Base-by-base conservation (phyloP, 306 rosid species). In the Mimosa bimucronata region DNA sequence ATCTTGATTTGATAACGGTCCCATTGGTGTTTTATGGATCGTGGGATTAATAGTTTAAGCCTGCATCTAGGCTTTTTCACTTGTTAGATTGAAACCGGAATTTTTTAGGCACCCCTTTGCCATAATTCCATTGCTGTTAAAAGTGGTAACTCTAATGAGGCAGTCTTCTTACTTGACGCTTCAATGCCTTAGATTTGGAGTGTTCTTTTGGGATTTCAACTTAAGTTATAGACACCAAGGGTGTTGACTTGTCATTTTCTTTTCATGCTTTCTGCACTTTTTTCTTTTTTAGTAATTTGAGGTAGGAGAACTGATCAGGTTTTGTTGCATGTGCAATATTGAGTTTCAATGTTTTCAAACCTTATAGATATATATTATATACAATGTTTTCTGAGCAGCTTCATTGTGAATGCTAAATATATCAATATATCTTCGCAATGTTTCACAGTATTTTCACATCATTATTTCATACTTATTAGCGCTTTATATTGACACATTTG, bases 201-300 rank as follows among this genome's bases (percentile, higher is more conserved):
- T 9, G 44, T 84, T 73, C 45, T 28, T n/a, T 25, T 70, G 69
- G 52, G 52, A 58, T 58, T 75, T 75, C 53, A 81, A 61, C 37
- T 62, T 68, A 7, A 9, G 77, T 66, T 28, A 10, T 25, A 48
- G 66, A 30, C 26, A 2, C 37, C 13, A 18, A 34, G 38, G 65
- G 5, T 14, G 7, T 65, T 62, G n/a, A n/a, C n/a, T n/a, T n/a
- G n/a, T n/a, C n/a, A n/a, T n/a, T n/a, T n/a, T n/a, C n/a, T n/a
- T n/a, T n/a, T n/a, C n/a, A n/a, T n/a, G n/a, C n/a, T n/a, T n/a
- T n/a, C n/a, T n/a, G n/a, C n/a, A n/a, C n/a, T n/a, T n/a, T n/a
- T n/a, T n/a, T n/a, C n/a, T n/a, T n/a, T n/a, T n/a, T n/a, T n/a
- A n/a, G n/a, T n/a, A n/a, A n/a, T n/a, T n/a, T n/a, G n/a, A n/a